Percentiles rank a stretch among this genome's conserved stretches.
These are phyloP conservation scores for Xylariaceae sp. DNA, from an alignment of 2,329 filamentous ascomycete species.

Conservation along the genomic window DNA sequence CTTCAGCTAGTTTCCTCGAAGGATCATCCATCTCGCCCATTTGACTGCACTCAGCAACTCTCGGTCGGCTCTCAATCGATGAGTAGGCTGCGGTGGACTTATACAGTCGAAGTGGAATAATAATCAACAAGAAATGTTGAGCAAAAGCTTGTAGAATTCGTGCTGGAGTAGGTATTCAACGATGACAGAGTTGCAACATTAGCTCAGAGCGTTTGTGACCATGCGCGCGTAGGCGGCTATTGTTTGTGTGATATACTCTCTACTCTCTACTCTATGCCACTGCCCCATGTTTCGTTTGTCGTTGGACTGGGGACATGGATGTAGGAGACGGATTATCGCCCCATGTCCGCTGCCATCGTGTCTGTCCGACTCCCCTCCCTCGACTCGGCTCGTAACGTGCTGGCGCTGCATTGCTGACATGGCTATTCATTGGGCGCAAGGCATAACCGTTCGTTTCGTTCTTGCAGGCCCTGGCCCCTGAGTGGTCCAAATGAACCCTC, in stretches of 20 bases:
- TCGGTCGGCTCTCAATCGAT: constrained; percentile 1
- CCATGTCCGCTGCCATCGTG: no score
- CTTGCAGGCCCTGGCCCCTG: constrained; percentile 11
- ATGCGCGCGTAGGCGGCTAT: constrained; percentile 36
- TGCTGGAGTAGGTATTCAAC: constrained; percentile 9
- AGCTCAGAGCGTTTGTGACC: constrained; percentile 28
- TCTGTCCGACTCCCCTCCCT: background rate
- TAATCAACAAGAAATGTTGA: constrained; percentile 16
- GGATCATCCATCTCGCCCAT: constrained; percentile 38
- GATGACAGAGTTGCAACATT: constrained; percentile 12
- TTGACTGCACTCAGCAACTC: background rate
- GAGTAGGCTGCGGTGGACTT: background rate
- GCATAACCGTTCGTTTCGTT: constrained; percentile 4
- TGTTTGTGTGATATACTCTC: constrained; percentile 35
- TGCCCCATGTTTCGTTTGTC: constrained; percentile 24
- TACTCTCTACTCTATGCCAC: constrained; percentile 2
- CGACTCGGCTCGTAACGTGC: background rate
- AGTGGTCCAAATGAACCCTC: constrained; percentile 8
- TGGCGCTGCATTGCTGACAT: background rate
- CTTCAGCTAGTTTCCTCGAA: constrained; percentile 41
- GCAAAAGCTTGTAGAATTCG: constrained; percentile 18
- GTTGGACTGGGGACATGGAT: no score
- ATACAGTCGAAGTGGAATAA: no score
- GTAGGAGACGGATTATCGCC: no score
- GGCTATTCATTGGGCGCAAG: background rate